A percentile compares a stretch with the other conserved stretches of the same genome.
phyloP scores from a whole-genome alignment of 164 flowering plant species.

The Umbellularia californica region DNA sequence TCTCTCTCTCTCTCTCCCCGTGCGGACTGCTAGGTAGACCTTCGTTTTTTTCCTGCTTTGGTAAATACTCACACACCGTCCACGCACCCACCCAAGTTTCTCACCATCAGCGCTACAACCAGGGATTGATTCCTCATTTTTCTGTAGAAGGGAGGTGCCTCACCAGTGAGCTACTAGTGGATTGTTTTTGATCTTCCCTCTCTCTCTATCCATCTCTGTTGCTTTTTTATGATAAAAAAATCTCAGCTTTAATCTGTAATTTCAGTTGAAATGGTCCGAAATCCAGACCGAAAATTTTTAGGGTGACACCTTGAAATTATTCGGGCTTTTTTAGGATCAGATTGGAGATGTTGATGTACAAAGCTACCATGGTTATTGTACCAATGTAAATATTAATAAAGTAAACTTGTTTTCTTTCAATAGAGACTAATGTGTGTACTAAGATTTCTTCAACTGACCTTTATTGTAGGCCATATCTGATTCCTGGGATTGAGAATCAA shows the following conservation, averaged over 20 bases:
- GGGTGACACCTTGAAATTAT: background rate
- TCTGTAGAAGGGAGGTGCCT: too few relatives aligned
- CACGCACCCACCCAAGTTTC: too few relatives aligned
- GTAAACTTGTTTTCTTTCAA: background rate
- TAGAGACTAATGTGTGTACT: slow-evolving; percentile 2
- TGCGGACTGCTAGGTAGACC: too few relatives aligned
- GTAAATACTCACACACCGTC: too few relatives aligned
- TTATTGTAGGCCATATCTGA: slow-evolving; percentile 49
- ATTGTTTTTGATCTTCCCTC: background rate
- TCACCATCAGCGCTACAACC: too few relatives aligned
- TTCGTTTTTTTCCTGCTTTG: too few relatives aligned
- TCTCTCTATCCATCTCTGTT: background rate
- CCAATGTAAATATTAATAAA: background rate
- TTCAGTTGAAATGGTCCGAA: background rate
- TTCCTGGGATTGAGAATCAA: slow-evolving; percentile 60
- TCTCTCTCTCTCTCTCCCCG: too few relatives aligned
- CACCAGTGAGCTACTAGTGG: too few relatives aligned
- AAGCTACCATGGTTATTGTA: background rate
- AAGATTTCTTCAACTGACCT: slow-evolving; percentile 5
- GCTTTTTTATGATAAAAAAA: background rate
- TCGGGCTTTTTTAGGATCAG: background rate
- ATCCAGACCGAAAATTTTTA: background rate
- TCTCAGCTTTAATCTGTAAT: background rate
- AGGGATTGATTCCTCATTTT: too few relatives aligned
- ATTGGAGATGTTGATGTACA: background rate